Conservation (phyloP, 305 asterid species). For the Withania somnifera region DNA sequence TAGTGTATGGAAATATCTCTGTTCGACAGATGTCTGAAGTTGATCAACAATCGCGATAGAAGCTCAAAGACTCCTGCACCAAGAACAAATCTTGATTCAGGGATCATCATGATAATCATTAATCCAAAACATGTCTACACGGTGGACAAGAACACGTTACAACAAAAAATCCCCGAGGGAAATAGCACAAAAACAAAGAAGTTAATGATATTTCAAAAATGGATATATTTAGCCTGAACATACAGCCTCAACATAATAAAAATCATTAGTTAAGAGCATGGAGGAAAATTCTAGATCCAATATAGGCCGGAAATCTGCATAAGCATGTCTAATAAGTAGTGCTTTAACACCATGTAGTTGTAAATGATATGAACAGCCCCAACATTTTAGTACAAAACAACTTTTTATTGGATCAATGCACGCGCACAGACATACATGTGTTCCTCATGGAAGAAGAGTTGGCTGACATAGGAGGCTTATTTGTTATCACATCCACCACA, state of each 20-base stretch:
- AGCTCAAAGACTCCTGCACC: background rate
- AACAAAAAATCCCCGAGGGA: background rate
- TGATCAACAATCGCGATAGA: background rate
- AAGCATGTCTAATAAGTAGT: background rate
- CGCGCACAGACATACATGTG: background rate
- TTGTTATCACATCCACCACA: no score
- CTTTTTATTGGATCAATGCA: background rate
- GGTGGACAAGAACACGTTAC: background rate
- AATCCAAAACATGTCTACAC: background rate
- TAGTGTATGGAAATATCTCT: background rate
- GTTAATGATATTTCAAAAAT: background rate
- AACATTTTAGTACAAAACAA: background rate
- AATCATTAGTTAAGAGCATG: background rate
- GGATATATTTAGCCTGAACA: background rate
- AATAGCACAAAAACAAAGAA: background rate
- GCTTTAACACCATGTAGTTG: background rate
- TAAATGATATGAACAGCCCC: background rate
- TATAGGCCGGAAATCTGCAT: background rate
- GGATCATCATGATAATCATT: background rate
- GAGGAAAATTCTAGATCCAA: background rate
- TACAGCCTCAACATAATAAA: background rate
- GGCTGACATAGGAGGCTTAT: no score
- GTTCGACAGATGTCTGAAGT: background rate
- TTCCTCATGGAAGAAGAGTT: no score
- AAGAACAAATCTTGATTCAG: background rate